Percentiles rank a stretch among this genome's conserved stretches.
phyloP scores from a whole-genome alignment of 2,329 filamentous ascomycete species.

The Pseudogymnoascus sp. region DNA sequence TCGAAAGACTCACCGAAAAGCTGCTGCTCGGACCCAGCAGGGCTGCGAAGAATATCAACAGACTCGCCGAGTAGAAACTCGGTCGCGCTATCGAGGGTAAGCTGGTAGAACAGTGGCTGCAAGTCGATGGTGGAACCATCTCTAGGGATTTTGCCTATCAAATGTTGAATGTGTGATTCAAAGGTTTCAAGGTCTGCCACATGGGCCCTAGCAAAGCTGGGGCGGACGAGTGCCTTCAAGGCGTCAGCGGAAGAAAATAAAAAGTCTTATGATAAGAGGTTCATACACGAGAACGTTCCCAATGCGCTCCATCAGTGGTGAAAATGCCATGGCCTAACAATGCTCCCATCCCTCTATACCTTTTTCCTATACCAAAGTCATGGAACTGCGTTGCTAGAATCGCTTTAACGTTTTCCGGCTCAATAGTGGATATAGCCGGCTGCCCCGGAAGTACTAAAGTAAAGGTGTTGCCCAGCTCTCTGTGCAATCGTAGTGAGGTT shows the following conservation, averaged over 20 bases:
- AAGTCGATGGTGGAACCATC: constrained; percentile 37
- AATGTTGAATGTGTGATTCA: constrained; percentile 57
- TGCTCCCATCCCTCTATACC: constrained; percentile 28
- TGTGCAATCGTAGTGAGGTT: not conserved
- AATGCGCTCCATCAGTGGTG: constrained; percentile 23
- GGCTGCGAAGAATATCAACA: constrained; percentile 32
- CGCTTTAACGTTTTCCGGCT: constrained; percentile 43
- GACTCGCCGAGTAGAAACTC: constrained; percentile 48
- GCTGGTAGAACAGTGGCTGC: constrained; percentile 55
- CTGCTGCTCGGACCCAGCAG: constrained; percentile 3
- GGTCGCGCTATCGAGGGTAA: constrained; percentile 47
- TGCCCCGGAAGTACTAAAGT: not conserved
- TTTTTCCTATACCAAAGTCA: constrained; percentile 44
- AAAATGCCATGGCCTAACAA: constrained; percentile 27
- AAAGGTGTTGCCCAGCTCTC: not conserved
- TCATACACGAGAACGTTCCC: constrained; percentile 16
- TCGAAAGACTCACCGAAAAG: constrained; percentile 40
- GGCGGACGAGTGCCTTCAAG: constrained; percentile 36
- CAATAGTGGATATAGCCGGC: constrained; percentile 5
- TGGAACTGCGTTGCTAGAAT: constrained; percentile 44
- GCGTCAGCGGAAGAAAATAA: constrained; percentile 18
- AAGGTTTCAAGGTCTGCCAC: constrained; percentile 61
- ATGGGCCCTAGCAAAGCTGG: constrained; percentile 46
- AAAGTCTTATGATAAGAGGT: not conserved
- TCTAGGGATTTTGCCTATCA: constrained; percentile 43